Conservation (phyloP, 2,329 filamentous ascomycete genomes). For the Rugonectria rugulosa region DNA sequence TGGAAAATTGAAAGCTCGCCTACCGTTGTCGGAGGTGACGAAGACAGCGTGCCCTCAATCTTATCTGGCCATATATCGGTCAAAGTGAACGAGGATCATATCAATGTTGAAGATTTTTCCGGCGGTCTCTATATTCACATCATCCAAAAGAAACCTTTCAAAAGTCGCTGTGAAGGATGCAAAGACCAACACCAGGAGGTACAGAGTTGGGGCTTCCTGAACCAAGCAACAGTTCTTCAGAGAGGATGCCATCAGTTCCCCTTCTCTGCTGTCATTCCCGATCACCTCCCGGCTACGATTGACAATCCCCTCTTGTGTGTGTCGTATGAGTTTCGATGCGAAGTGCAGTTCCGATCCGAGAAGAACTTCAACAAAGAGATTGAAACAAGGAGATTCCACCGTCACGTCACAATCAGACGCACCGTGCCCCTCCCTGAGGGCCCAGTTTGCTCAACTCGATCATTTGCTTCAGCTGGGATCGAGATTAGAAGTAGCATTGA, state of each 20-base stretch:
- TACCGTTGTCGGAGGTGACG: slow-evolving; percentile 6
- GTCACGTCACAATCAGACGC: slow-evolving; percentile 76
- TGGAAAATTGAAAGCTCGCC: slow-evolving; percentile 20
- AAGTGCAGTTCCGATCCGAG: slow-evolving; percentile 65
- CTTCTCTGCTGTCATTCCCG: slow-evolving; percentile 85
- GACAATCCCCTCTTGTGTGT: slow-evolving; percentile 76
- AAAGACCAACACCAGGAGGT: slow-evolving; percentile 26
- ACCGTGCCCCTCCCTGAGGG: slow-evolving; percentile 74
- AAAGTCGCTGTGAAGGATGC: slow-evolving; percentile 22
- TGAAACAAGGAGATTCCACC: slow-evolving; percentile 66
- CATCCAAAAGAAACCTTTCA: slow-evolving; percentile 25
- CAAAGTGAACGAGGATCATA: not conserved
- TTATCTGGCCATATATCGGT: slow-evolving; percentile 18
- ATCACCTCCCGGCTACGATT: slow-evolving; percentile 81
- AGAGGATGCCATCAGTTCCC: slow-evolving; percentile 63
- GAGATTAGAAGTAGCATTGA: slow-evolving; percentile 82
- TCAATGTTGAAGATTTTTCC: slow-evolving; percentile 19
- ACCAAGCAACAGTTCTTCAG: not conserved
- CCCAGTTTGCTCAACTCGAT: slow-evolving; percentile 73
- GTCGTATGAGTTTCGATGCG: slow-evolving; percentile 78
- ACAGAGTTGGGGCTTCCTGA: slow-evolving; percentile 22
- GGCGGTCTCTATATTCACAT: slow-evolving; percentile 9
- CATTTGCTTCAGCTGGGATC: slow-evolving; percentile 91
- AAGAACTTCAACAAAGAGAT: slow-evolving; percentile 41
- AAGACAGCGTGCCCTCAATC: not conserved